Conservation (phyloP, 2,329 filamentous ascomycete genomes). For the Pestalotiopsis sp. region DNA sequence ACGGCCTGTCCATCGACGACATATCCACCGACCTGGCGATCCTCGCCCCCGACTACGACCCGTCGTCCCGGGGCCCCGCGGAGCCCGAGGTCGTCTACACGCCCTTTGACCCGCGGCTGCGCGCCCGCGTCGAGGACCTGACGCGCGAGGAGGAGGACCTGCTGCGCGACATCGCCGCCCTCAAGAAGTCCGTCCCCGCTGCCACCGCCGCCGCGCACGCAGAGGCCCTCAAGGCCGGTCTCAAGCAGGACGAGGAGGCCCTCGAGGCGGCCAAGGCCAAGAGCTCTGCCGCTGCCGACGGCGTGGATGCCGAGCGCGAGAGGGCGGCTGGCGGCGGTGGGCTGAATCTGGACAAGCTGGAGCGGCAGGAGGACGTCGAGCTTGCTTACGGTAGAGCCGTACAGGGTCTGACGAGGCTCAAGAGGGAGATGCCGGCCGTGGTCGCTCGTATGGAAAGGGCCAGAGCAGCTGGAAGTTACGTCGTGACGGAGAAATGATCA, state of each 20-base stretch:
- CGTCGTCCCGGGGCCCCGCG: conserved; percentile 18
- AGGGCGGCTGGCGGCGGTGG: conserved; percentile 22
- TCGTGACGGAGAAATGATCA: conserved; percentile 45
- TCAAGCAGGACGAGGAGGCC: conserved; percentile 51
- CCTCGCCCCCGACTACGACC: conserved; percentile 31
- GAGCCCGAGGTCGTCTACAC: conserved; percentile 53
- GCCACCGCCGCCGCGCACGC: conserved; percentile 46
- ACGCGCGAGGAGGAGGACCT: conserved; percentile 65
- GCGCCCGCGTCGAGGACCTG: conserved; percentile 62
- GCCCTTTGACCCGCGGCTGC: conserved; percentile 62
- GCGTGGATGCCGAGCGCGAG: conserved; percentile 21
- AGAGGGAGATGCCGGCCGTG: conserved; percentile 63
- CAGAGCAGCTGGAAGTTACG: conserved; percentile 61
- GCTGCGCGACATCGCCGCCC: conserved; percentile 63
- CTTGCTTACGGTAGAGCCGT: conserved; percentile 49
- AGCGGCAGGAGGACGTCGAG: conserved; percentile 52
- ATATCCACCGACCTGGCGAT: conserved; percentile 25
- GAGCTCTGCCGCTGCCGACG: conserved; percentile 19
- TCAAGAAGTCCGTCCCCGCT: conserved; percentile 58
- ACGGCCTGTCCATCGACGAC: conserved; percentile 57
- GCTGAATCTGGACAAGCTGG: conserved; percentile 39
- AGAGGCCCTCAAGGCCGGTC: conserved; percentile 40
- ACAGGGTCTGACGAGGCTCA: conserved; percentile 53
- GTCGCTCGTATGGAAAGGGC: conserved; percentile 70
- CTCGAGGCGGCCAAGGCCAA: conserved; percentile 30